phyloP scores from a whole-genome alignment of 225 moss, liverwort and hornwort genomes.

The Thuidium tamariscinum region DNA sequence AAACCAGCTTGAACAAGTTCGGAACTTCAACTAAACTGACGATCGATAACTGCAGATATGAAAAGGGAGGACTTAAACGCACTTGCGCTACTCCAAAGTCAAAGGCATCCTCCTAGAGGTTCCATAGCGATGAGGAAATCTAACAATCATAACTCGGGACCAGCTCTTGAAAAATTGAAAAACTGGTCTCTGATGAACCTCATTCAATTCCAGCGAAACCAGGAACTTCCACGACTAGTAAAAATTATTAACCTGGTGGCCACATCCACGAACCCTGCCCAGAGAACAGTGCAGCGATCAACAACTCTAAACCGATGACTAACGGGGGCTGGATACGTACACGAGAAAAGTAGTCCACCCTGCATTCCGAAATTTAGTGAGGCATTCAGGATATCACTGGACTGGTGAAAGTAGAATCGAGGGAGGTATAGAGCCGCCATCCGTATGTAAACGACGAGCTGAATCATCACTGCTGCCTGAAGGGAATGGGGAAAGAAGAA shows the following conservation, averaged over 20 bases:
- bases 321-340: neutral
- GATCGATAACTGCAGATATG: neutral
- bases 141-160: neutral
- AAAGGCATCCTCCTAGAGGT: neutral
- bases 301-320: no score
- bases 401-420: no score
- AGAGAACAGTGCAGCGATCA: no score
- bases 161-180: neutral
- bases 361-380: neutral
- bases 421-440: rapidly evolving
- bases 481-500: neutral
- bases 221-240: neutral
- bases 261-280: neutral
- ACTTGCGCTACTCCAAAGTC: no score
- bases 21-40: neutral
- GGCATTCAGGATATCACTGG: no score
- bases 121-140: no score
- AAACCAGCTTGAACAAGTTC: no score
- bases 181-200: neutral
- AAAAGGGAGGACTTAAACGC: neutral
- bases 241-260: neutral
- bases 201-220: neutral
- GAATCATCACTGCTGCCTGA: no score
- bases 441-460: neutral
- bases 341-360: neutral